phyloP scores from a whole-genome alignment of 2,329 filamentous ascomycete species.

The Hypoxylon sp. region DNA sequence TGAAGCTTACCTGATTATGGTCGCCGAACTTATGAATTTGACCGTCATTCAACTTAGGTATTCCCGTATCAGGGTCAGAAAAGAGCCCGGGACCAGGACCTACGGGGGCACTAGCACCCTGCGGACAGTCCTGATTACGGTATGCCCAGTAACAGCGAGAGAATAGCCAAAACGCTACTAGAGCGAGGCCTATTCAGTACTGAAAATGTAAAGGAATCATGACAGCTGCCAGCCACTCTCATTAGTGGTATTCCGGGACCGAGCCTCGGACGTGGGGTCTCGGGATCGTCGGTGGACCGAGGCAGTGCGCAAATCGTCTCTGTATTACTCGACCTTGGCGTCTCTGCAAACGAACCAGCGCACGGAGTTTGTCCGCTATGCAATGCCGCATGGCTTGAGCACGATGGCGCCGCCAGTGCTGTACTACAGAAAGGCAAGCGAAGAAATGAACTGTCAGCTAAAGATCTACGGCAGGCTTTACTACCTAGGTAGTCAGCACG shows the following conservation, averaged over 20 bases:
- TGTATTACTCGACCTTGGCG: constrained; percentile 8
- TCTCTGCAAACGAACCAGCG: constrained; percentile 1
- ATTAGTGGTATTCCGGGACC: too few species aligned
- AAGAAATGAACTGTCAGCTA: not conserved
- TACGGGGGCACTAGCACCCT: not conserved
- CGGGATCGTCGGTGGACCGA: constrained; percentile 1
- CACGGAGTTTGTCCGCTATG: not conserved
- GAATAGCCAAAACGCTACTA: not conserved
- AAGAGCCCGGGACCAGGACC: not conserved
- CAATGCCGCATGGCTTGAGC: not conserved
- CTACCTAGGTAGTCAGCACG: not conserved
- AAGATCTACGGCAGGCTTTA: constrained; percentile 1
- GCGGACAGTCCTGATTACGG: not conserved
- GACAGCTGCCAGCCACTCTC: too few species aligned
- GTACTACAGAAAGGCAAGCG: not conserved
- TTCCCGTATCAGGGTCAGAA: not conserved
- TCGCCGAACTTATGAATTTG: not conserved
- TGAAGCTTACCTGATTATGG: not conserved
- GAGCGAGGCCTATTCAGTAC: not conserved
- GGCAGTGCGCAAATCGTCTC: not conserved
- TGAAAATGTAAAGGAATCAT: not conserved
- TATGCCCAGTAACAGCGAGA: not conserved
- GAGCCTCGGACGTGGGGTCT: not conserved
- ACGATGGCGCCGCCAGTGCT: not conserved
- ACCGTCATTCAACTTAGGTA: not conserved